Base-by-base conservation (phyloP, 768 basidiomycete genomes). In the Podaxis mareebaensis region DNA sequence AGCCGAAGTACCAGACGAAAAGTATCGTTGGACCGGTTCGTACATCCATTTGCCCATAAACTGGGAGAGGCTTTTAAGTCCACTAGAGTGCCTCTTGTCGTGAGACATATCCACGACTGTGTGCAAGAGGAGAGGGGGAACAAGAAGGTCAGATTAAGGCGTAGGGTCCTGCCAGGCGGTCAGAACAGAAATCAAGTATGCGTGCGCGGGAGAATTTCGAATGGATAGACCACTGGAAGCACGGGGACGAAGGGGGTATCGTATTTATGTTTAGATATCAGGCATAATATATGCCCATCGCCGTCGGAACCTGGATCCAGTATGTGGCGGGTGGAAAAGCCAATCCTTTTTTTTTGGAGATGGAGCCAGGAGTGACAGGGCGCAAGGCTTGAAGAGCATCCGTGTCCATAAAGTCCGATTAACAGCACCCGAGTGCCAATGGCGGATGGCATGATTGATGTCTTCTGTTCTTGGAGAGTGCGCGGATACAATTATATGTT, bases 381-480 rank as follows among this genome's bases (percentile, higher is more conserved):
- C 20, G 5, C 49, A 24, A 13, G 54, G 15, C 22, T 22, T n/a
- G 54, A 62, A 63, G 46, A 56, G 61, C 61, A 63, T 48, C 61
- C 61, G 61, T 51, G 53, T 39, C 42, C 12, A 17, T 40, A 42
- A 11, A 22, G 15, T n/a, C 53, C 44, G n/a, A 22, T 26, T 39
- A 48, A 62, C 38, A 63, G 61, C 61, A 63, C 54, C 61, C 61
- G 61, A 40, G 58, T 39, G 39, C 36, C 20, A 42, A 33, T 33
- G 24, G 17, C 20, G 26, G 11, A 40, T 60, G 48, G 52, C 17
- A 20, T 52, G 36, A 15, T 28, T 55, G 54, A 39, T 55, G 11
- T 4, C 20, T 11, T 40, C 12, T 56, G 36, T 39, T 40, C 38
- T 30, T n/a, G 12, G 40, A 40, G 55, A 17, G n/a, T 39, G 48